Evolutionary conservation across 768 basidiomycete genomes (phyloP).

Genomic region (Leucocoprinus birnbaumii): DNA sequence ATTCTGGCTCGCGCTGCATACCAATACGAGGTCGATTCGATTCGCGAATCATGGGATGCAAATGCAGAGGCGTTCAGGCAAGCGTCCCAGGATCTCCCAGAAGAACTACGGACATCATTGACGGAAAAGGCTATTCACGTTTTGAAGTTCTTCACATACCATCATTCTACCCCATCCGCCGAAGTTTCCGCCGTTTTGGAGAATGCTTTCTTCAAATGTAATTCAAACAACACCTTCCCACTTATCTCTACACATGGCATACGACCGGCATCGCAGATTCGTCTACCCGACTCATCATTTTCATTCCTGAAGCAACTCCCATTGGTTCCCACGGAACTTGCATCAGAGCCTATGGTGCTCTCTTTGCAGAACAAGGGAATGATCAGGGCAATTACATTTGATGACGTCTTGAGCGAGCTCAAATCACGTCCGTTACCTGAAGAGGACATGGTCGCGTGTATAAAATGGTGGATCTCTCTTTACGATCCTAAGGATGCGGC

Average conservation of each 20-base stretch:
- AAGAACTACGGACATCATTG: conserved; percentile 47
- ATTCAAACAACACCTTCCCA: conserved; percentile 47
- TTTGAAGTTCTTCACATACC: conserved; percentile 88
- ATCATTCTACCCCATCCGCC: conserved; percentile 80
- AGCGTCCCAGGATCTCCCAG: conserved; percentile 24
- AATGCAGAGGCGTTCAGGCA: conserved; percentile 29
- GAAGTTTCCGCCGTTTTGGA: conserved; percentile 74
- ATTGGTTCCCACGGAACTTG: conserved; percentile 60
- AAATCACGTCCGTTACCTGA: conserved; percentile 64
- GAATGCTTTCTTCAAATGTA: conserved; percentile 74
- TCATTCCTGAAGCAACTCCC: conserved; percentile 80
- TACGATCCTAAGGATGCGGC: conserved; percentile 17
- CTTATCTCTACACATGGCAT: conserved; percentile 79
- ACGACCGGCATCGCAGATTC: conserved; percentile 59
- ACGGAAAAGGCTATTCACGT: conserved; percentile 68
- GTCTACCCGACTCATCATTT: conserved; percentile 71
- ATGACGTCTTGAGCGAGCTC: conserved; percentile 82
- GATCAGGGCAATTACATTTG: conserved; percentile 72
- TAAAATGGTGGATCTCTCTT: conserved; percentile 80
- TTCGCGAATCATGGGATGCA: conserved; percentile 60
- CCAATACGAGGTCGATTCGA: conserved; percentile 69
- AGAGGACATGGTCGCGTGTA: conserved; percentile 74
- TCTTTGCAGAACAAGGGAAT: conserved; percentile 59
- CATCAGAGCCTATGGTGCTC: conserved; percentile 61
- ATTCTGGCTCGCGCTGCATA: conserved; percentile 81